These are phyloP conservation scores for Moesziomyces globuligerus DNA, from an alignment of 1,284 basidiomycete genomes.

Conservation along the genomic window DNA sequence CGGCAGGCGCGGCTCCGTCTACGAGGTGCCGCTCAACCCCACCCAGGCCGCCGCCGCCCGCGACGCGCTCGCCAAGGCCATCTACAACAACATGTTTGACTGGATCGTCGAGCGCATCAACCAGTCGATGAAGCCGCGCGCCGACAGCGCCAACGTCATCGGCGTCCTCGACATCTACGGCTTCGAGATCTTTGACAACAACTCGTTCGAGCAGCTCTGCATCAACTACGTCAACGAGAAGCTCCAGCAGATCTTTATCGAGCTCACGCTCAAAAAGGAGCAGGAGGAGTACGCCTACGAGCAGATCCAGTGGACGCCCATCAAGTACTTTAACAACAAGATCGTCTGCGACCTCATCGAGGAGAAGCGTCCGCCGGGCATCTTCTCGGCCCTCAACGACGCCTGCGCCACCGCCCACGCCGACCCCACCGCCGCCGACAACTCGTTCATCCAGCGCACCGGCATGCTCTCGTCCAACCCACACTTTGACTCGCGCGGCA, in stretches of 20 bases:
- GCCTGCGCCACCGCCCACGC: constrained; percentile 98
- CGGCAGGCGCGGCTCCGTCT: constrained; percentile 90
- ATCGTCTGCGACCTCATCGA: constrained; percentile 99
- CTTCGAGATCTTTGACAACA: constrained; percentile 98
- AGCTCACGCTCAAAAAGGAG: constrained; percentile 97
- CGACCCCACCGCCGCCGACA: constrained; percentile 94
- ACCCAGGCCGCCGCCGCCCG: constrained; percentile 88
- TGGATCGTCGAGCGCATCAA: constrained; percentile 99
- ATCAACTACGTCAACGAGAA: constrained; percentile 99
- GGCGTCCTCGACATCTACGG: constrained; percentile 92
- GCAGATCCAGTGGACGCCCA: constrained; percentile 99
- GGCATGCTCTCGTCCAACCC: constrained; percentile 71
- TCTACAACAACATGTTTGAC: constrained; percentile 99
- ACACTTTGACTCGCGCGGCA: constrained; percentile 76
- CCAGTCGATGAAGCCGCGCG: constrained; percentile 89
- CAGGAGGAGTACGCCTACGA: constrained; percentile 99
- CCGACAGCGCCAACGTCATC: constrained; percentile 79
- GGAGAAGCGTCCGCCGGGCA: constrained; percentile 92
- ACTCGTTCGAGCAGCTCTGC: constrained; percentile 98
- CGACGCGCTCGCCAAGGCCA: constrained; percentile 92
- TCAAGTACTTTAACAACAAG: constrained; percentile 73
- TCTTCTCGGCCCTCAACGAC: constrained; percentile 97
- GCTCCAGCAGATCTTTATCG: constrained; percentile 94
- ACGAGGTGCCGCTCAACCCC: constrained; percentile 94
- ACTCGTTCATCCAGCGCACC: constrained; percentile 93